Evolutionary conservation across 805 yeast species (phyloP).

Genomic region (Clavispora fructus): DNA sequence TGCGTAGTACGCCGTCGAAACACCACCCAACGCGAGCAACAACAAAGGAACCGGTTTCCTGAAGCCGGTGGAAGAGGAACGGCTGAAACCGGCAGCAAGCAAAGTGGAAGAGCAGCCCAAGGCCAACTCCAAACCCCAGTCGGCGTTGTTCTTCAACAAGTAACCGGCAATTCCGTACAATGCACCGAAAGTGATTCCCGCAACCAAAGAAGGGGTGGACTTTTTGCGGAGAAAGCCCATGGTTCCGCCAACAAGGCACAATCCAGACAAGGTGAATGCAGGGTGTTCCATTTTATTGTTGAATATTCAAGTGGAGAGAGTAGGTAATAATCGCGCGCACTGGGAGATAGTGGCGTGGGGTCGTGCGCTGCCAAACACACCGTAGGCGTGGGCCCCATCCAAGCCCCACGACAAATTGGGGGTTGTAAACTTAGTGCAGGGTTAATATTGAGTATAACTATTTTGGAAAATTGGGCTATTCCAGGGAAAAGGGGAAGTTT

Average conservation of each 20-base stretch:
- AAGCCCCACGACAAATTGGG: too few species aligned
- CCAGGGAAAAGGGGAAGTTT: too few species aligned
- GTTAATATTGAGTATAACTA: too few species aligned
- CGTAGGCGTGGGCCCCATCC: too few species aligned
- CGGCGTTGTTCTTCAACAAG: slow-evolving; percentile 64
- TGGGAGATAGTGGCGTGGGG: too few species aligned
- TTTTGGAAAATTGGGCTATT: too few species aligned
- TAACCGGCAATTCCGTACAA: slow-evolving; percentile 71
- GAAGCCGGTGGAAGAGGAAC: slow-evolving; percentile 57
- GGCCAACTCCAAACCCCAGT: slow-evolving; percentile 78
- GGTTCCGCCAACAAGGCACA: slow-evolving; percentile 64
- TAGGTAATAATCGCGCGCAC: too few species aligned
- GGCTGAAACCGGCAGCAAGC: slow-evolving; percentile 64
- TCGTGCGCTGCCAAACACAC: too few species aligned
- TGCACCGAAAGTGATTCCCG: slow-evolving; percentile 61
- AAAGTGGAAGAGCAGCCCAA: slow-evolving; percentile 64
- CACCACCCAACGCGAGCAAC: slow-evolving; percentile 57
- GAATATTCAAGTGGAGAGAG: too few species aligned
- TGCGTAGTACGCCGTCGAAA: slow-evolving; percentile 63
- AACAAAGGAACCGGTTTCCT: slow-evolving; percentile 72
- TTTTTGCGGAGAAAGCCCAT: slow-evolving; percentile 64
- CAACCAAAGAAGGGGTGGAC: slow-evolving; percentile 74
- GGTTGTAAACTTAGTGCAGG: too few species aligned
- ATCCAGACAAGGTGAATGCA: slow-evolving; percentile 63
- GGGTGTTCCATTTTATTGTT: slow-evolving; percentile 60